Evolutionary conservation across 139 green algal species (phyloP), one percentile per base, ranked within the genome.

Genomic region (Ettlia oleoabundans): DNA sequence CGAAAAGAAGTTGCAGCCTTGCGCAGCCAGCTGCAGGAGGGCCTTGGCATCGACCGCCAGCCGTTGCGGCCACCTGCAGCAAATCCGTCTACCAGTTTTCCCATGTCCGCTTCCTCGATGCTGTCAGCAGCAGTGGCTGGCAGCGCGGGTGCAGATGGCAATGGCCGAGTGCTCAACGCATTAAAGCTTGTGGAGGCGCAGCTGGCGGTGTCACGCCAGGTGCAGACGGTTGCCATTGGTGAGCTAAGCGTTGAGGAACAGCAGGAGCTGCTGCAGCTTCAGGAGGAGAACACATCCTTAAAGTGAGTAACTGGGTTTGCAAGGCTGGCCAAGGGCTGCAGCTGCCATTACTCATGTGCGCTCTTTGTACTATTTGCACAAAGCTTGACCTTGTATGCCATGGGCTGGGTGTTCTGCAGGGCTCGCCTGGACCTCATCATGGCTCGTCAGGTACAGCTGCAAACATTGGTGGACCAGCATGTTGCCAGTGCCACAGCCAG

Each of bases 131-230:
- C 37, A 4, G 65, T 10, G 6, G 9, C 33, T 35, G 62, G 62
- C 62, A 32, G 62, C 18, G 30, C 62, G 62, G n/a, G n/a, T n/a
- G n/a, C n/a, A n/a, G 30, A 15, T 2, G n/a, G 26, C 62, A 72
- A 24, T 35, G 63, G 63, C 47, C 37, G 35, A 8, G 19, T 80
- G 52, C 53, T 68, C 24, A 61, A 67, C 24, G 73, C 73, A 4
- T 52, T 80, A 10, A 80, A 53, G 73, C 53, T 80, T 51, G 73
- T 64, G 13, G 73, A 80, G 53, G 73, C 73, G 53, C 51, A 68
- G 52, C 28, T 80, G 73, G 73, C 73, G 53, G 73, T 61, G 18
- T 80, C 73, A 5, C 73, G 73, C 24, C 28, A 78, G 30, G 62
- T 32, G 47, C 47, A 10, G 47, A n/a, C 24, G 24, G 43, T 21